A percentile compares a stretch with the other conserved stretches of the same genome.
Evolutionary conservation across 148 eudicot genomes (phyloP).

Genomic region (Dianthus caryophyllus): DNA sequence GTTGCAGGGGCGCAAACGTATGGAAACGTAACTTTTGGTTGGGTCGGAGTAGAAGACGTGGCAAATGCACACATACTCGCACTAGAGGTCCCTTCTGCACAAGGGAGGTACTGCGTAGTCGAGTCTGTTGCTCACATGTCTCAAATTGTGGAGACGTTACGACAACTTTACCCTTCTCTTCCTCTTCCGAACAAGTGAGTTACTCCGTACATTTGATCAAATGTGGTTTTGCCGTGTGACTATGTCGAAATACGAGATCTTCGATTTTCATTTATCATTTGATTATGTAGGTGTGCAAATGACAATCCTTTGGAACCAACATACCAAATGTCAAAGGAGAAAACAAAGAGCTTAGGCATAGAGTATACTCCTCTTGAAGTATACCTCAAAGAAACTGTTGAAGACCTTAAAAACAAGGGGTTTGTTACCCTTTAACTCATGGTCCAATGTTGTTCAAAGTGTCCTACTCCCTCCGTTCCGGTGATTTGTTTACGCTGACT

Average conservation of each 20-base stretch:
- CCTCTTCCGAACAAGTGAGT: slow-evolving; percentile 24
- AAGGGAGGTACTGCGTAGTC: slow-evolving; percentile 29
- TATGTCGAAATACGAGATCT: no score
- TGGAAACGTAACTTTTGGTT: slow-evolving; percentile 12
- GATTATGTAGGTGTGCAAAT: slow-evolving; percentile 47
- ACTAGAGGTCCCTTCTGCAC: slow-evolving; percentile 32
- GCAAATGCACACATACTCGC: slow-evolving; percentile 33
- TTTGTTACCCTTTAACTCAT: slow-evolving; percentile 20
- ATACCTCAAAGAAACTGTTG: slow-evolving; percentile 49
- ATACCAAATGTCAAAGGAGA: slow-evolving; percentile 39
- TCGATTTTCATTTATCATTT: not conserved
- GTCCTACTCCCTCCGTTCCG: no score
- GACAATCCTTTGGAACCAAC: slow-evolving; percentile 39
- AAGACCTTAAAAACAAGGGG: slow-evolving; percentile 55
- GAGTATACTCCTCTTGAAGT: slow-evolving; percentile 38
- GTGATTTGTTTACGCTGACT: no score
- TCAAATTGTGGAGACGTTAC: slow-evolving; percentile 16
- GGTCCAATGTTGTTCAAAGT: no score
- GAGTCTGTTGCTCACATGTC: slow-evolving; percentile 24
- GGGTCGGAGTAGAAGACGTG: slow-evolving; percentile 30
- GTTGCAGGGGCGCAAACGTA: slow-evolving; percentile 23
- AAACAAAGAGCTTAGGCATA: slow-evolving; percentile 36
- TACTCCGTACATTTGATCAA: no score
- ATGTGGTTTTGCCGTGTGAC: no score
- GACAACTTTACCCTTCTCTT: slow-evolving; percentile 25